A percentile compares a stretch with the other conserved stretches of the same genome.
Evolutionary conservation across 768 basidiomycete species (phyloP).

Genomic region (Agrocybe praecox): DNA sequence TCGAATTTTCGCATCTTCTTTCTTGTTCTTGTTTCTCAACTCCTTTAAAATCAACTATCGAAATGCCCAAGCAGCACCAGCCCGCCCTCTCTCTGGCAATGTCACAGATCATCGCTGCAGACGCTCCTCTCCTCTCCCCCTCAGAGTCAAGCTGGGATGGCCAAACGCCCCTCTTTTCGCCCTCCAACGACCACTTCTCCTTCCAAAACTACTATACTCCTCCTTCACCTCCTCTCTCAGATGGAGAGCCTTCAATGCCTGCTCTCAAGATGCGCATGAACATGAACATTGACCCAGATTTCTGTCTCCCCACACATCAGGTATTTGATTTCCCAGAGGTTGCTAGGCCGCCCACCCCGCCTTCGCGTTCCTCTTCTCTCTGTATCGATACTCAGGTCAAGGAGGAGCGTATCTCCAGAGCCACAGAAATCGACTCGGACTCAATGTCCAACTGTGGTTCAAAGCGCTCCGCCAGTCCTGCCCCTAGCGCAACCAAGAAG

Average conservation of each 20-base stretch:
- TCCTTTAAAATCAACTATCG: conserved; percentile 15
- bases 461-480: conserved; percentile 50
- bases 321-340: conserved; percentile 61
- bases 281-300: conserved; percentile 47
- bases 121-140: conserved; percentile 60
- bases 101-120: conserved; percentile 60
- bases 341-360: conserved; percentile 32
- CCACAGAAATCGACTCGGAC: conserved; percentile 30
- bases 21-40: conserved; percentile 16
- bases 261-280: conserved; percentile 53
- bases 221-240: conserved; percentile 50
- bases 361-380: conserved; percentile 23
- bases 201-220: conserved; percentile 52
- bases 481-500: conserved; percentile 41
- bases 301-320: conserved; percentile 72
- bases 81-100: conserved; percentile 43
- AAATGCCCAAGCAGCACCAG: conserved; percentile 27
- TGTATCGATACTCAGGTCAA: not conserved
- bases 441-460: conserved; percentile 33
- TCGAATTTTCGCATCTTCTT: conserved; percentile 25
- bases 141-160: conserved; percentile 52
- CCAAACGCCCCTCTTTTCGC: conserved; percentile 35
- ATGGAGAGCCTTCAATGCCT: conserved; percentile 46
- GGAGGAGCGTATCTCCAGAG: conserved; percentile 9
- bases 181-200: conserved; percentile 41